A percentile compares a stretch with the other conserved stretches of the same genome.
Conservation (phyloP, 2,329 filamentous ascomycete genomes). For the Trichoderma sp. region DNA sequence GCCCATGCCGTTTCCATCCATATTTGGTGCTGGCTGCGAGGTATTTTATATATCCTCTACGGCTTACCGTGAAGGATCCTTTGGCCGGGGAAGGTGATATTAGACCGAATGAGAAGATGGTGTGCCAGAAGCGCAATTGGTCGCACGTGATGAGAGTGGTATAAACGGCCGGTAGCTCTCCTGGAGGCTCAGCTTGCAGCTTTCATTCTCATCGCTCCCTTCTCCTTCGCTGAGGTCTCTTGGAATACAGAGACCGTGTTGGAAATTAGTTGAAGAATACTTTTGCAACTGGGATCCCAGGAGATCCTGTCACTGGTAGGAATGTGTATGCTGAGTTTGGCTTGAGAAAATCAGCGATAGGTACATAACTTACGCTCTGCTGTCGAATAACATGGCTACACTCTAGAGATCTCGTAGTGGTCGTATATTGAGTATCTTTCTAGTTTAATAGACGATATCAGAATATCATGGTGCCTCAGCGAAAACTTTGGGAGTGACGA, state of each 20-base stretch:
- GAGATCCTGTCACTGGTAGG: not conserved
- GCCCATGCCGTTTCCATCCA: not conserved
- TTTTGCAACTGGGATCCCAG: not conserved
- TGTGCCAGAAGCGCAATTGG: conserved; percentile 4
- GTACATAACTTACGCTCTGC: too few species aligned
- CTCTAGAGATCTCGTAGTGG: too few species aligned
- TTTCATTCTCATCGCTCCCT: not conserved
- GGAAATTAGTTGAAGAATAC: not conserved
- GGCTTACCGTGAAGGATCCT: not conserved
- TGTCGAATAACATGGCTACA: not conserved
- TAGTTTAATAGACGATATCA: not conserved
- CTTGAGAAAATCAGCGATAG: not conserved
- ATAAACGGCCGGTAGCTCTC: not conserved
- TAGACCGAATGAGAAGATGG: not conserved
- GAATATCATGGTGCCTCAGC: not conserved
- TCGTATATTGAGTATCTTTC: not conserved
- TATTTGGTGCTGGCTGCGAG: not conserved
- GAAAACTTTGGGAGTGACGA: too few species aligned
- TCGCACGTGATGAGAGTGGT: not conserved
- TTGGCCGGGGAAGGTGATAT: not conserved
- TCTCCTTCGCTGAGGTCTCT: not conserved
- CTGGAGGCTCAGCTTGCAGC: not conserved
- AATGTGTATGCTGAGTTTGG: not conserved
- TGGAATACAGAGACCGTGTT: not conserved
- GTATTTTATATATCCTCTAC: not conserved